A percentile compares a stretch with the other conserved stretches of the same genome.
phyloP scores from a whole-genome alignment of 78 protist species.

The Salpingoeca rosetta region DNA sequence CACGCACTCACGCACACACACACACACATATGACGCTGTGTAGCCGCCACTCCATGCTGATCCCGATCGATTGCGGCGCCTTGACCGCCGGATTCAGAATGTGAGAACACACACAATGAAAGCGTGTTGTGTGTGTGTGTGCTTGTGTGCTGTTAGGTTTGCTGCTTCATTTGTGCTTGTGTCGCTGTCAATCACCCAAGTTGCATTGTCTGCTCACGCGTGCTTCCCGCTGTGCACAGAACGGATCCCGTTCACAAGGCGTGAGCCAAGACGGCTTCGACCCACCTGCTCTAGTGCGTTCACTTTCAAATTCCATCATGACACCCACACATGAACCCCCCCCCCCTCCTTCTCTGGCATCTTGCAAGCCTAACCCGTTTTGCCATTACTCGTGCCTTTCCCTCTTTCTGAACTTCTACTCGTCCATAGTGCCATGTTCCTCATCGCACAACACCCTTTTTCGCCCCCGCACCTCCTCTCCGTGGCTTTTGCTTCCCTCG shows the following conservation, averaged over 20 bases:
- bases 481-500: too few species aligned
- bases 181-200: background rate
- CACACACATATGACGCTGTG: too few species aligned
- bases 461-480: too few species aligned
- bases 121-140: background rate
- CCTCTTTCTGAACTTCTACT: background rate
- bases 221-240: background rate
- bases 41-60: too few species aligned
- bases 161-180: background rate
- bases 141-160: background rate
- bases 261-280: background rate
- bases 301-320: too few species aligned
- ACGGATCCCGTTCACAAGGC: background rate
- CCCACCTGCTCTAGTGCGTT: background rate
- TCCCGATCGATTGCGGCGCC: too few species aligned
- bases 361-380: background rate
- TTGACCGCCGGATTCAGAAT: too few species aligned
- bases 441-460: background rate
- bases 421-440: background rate
- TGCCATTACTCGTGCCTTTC: background rate
- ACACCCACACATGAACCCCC: background rate
- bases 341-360: background rate
- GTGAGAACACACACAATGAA: too few species aligned
- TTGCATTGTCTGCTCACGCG: background rate
- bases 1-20: too few species aligned